Evolutionary conservation across 306 rosid species (phyloP), one percentile per base, ranked within the genome.

Genomic region (Pterocarpus macrocarpus): DNA sequence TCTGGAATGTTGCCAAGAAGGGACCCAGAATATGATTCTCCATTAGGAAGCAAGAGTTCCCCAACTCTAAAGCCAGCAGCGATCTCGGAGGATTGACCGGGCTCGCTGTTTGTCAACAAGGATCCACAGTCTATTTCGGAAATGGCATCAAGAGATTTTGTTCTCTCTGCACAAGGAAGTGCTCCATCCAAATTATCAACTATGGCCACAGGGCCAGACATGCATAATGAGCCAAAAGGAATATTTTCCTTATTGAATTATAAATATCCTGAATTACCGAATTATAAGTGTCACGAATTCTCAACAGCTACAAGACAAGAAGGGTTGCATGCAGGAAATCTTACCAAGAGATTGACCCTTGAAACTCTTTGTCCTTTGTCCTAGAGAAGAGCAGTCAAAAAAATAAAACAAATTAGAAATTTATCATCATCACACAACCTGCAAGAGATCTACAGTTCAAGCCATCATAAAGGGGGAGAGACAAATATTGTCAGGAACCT

Each of bases 161-260:
- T 93, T 88, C 97, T 94, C 82, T 92, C 97, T 75, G 90, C 85
- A 86, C 53, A 78, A 72, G 88, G 57, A 84, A 71, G 81, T 79
- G 85, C 86, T 89, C 87, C 91, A 80, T 79, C 92, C 86, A 79
- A 84, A 50, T 71, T 87, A 78, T 64, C 94, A 86, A 64, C 91
- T 68, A 78, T 87, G 92, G 92, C 94, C 94, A 76, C 98, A 81
- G 87, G 91, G 97, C 90, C 90, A 95, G 99, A 95, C 99, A 95
- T 95, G 97, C 98, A 95, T 83, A 91, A 93, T 88, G 89, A 75
- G 78, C 80, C 84, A 80, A 86, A 87, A 86, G 87, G 76, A 77
- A 75, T 80, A 49, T 52, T 57, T 79, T 81, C 89, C 89, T 85
- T 83, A 81, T 44, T 80, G 83, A 80, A 81, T 80, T 82, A 79